Percentiles rank a stretch among this genome's conserved stretches.
These are phyloP conservation scores for Schizosaccharomyces japonicus DNA, from an alignment of 805 yeast genomes.

Conservation along the genomic window DNA sequence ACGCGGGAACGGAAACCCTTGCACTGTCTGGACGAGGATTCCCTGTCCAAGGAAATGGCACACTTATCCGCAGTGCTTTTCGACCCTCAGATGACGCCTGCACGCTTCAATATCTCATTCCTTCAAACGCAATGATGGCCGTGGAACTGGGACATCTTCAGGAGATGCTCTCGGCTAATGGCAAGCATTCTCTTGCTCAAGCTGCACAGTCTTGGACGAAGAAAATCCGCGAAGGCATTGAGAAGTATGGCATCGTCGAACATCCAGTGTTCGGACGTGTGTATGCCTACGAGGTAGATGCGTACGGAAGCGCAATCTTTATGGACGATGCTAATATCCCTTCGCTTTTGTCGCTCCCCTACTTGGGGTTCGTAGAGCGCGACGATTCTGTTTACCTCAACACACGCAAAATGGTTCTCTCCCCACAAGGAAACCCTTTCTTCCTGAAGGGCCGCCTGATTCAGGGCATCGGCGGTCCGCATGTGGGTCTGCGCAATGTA, in stretches of 20 bases:
- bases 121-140: conserved; percentile 59
- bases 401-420: conserved; percentile 53
- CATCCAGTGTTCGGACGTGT: conserved; percentile 55
- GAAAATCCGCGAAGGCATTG: conserved; percentile 30
- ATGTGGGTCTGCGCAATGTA: conserved; percentile 53
- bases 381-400: conserved; percentile 44
- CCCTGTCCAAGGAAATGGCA: conserved; percentile 50
- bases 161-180: conserved; percentile 14
- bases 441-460: conserved; percentile 37
- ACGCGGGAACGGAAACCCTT: conserved; percentile 58
- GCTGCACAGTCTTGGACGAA: conserved; percentile 19
- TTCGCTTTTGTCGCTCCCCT: conserved; percentile 50
- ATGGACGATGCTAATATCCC: conserved; percentile 86
- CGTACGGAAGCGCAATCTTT: conserved; percentile 44
- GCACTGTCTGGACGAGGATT: conserved; percentile 61
- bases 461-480: conserved; percentile 78
- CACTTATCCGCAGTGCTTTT: conserved; percentile 58
- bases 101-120: conserved; percentile 55
- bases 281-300: conserved; percentile 74
- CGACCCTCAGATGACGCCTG: conserved; percentile 79
- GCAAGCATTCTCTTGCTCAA: conserved; percentile 11
- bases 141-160: conserved; percentile 30
- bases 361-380: conserved; percentile 34
- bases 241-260: conserved; percentile 36
- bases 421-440: conserved; percentile 55